Evolutionary conservation across 1,284 basidiomycete species (phyloP).

Genomic region (Sporisorium graminicola): DNA sequence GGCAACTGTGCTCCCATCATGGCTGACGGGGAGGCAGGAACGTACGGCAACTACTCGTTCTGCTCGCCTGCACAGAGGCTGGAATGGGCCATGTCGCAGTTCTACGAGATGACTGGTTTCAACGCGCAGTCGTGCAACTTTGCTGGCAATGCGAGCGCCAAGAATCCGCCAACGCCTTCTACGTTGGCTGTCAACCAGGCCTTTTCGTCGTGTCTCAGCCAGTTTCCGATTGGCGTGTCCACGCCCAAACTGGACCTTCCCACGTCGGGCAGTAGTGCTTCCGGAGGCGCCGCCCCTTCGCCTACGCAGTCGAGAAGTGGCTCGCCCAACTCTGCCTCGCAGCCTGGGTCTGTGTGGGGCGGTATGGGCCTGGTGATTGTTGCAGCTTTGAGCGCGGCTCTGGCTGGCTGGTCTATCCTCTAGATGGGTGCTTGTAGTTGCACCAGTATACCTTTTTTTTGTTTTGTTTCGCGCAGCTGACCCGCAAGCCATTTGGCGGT

Average conservation of each 20-base stretch:
- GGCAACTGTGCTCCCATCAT: constrained; percentile 78
- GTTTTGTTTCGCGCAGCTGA: no score
- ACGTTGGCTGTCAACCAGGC: constrained; percentile 75
- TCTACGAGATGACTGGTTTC: constrained; percentile 78
- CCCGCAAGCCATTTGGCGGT: no score
- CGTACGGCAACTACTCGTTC: constrained; percentile 80
- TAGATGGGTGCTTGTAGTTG: background rate
- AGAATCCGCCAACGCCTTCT: constrained; percentile 74
- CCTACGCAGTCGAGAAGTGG: constrained; percentile 3
- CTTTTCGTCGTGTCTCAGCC: constrained; percentile 79
- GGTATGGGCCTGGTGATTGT: background rate
- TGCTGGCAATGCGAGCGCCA: constrained; percentile 83
- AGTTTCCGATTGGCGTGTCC: constrained; percentile 72
- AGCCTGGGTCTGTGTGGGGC: background rate
- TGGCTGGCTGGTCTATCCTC: background rate
- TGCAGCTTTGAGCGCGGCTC: background rate
- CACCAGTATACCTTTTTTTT: background rate
- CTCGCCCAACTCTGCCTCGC: background rate
- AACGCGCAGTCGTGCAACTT: constrained; percentile 78
- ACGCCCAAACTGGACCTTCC: constrained; percentile 18
- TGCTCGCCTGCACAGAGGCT: constrained; percentile 79
- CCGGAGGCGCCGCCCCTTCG: background rate
- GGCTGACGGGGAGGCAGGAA: constrained; percentile 79
- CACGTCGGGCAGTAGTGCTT: constrained; percentile 5
- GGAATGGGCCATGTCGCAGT: constrained; percentile 81